Base-by-base conservation (phyloP, 2,329 filamentous ascomycete species). In the Cladosporium sp. region DNA sequence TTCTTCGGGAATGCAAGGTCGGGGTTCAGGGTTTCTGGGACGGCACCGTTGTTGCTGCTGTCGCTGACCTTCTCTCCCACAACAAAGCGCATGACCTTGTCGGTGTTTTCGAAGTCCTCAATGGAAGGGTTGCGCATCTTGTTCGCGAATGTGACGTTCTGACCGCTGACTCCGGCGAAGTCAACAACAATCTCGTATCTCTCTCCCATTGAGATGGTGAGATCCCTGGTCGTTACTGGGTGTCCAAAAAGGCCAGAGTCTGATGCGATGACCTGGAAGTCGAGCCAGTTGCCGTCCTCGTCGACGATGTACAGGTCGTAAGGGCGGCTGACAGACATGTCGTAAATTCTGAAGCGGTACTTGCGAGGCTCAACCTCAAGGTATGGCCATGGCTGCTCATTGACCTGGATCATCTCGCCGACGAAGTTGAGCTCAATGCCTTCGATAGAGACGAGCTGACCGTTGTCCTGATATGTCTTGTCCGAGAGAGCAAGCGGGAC, bases 371-470 rank as follows among this genome's bases (percentile, higher is more conserved):
- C 83, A 4, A 87, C 85, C n/a, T 81, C 79, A 11, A 86, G 70
- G 68, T 80, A 87, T 2, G 86, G 86, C 86, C 86, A 88, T 2
- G 86, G 86, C 68, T 85, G 82, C 1, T 83, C 83, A 69, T 88
- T 87, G 65, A 87, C 85, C 54, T 87, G 81, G 60, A 87, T 85
- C 2, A 85, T 76, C 70, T 88, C 86, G 44, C 86, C 86, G 71
- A 81, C 86, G n/a, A 86, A 77, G 67, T 80, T 83, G 28, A 77
- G 76, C 1, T 75, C 74, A 68, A 85, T 81, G 21, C 79, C 77
- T 1, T 76, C 77, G 0, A 83, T 79, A 6, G 80, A 83, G 21
- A 80, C 75, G 10, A 87, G 78, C 3, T 82, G 78, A 10, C 85
- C 85, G 66, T 85, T 81, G 0, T 73, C 32, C 62, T 83, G 80